Conservation (phyloP, 75 land plant genomes). For the Gnetum montanum region DNA sequence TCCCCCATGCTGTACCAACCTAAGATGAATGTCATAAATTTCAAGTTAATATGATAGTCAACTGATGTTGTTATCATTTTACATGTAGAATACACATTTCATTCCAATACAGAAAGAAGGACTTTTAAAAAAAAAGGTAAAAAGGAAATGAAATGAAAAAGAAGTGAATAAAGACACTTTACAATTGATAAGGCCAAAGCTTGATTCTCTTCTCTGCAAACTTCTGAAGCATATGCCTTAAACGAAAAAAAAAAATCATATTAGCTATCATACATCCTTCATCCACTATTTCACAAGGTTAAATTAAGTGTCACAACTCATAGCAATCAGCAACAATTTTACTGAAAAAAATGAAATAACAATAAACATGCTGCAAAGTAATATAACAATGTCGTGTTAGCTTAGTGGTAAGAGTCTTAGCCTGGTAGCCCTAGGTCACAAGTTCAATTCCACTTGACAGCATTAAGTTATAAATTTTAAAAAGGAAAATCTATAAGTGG, state of each 20-base stretch:
- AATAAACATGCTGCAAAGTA: neutral
- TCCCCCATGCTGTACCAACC: conserved; percentile 50
- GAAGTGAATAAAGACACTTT: neutral
- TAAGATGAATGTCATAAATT: conserved; percentile 7
- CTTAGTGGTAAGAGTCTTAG: neutral
- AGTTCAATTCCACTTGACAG: too few relatives aligned
- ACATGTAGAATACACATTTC: neutral
- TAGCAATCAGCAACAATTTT: neutral
- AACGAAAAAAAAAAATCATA: neutral
- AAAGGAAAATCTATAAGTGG: neutral
- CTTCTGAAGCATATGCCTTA: conserved; percentile 54
- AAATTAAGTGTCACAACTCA: neutral
- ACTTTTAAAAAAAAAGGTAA: neutral
- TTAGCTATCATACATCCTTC: neutral
- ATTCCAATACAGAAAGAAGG: neutral
- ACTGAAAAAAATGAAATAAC: neutral
- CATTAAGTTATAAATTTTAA: too few relatives aligned
- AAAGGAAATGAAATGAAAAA: neutral
- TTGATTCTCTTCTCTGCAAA: conserved; percentile 27
- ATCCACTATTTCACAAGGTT: neutral
- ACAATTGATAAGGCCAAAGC: conserved; percentile 35
- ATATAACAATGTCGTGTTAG: neutral
- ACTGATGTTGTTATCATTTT: neutral
- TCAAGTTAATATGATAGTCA: neutral
- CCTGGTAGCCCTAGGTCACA: neutral